phyloP scores from a whole-genome alignment of 1,284 basidiomycete species.

The Lignosus rhinocerotis region DNA sequence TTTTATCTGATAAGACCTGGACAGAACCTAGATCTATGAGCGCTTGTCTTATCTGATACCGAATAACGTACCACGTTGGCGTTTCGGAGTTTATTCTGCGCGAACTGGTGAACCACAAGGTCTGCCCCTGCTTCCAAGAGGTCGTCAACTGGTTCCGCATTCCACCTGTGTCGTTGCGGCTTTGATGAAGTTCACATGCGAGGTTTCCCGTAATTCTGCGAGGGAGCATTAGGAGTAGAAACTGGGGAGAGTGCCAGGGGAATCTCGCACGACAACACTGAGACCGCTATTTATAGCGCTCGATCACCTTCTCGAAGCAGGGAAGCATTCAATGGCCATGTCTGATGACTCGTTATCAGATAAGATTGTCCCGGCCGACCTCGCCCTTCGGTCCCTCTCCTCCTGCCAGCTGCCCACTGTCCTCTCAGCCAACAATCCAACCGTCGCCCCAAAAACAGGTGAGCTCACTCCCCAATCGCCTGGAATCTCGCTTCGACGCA shows the following conservation, averaged over 20 bases:
- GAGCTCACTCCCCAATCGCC: slow-evolving; percentile 5
- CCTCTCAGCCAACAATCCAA: not conserved
- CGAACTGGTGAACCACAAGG: slow-evolving; percentile 2
- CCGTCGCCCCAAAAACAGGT: slow-evolving; percentile 9
- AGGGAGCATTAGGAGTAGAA: not conserved
- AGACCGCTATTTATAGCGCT: not conserved
- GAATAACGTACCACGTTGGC: not conserved
- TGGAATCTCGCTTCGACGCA: slow-evolving; percentile 3
- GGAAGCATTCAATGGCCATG: not conserved
- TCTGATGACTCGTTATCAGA: slow-evolving; percentile 22
- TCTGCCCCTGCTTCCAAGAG: not conserved
- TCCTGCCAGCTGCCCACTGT: not conserved
- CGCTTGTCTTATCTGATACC: slow-evolving; percentile 26
- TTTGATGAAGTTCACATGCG: not conserved
- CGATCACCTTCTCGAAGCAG: slow-evolving; percentile 4
- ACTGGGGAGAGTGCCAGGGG: too few species aligned
- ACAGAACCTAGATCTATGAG: slow-evolving; percentile 11
- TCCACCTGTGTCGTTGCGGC: not conserved
- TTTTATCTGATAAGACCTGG: slow-evolving; percentile 33
- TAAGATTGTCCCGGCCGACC: slow-evolving; percentile 20
- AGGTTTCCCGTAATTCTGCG: not conserved
- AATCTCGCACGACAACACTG: not conserved
- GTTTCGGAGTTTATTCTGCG: not conserved
- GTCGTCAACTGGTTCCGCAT: not conserved
- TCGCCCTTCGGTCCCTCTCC: not conserved